Conservation (phyloP, 1,284 basidiomycete genomes). For the Grifola frondosa region DNA sequence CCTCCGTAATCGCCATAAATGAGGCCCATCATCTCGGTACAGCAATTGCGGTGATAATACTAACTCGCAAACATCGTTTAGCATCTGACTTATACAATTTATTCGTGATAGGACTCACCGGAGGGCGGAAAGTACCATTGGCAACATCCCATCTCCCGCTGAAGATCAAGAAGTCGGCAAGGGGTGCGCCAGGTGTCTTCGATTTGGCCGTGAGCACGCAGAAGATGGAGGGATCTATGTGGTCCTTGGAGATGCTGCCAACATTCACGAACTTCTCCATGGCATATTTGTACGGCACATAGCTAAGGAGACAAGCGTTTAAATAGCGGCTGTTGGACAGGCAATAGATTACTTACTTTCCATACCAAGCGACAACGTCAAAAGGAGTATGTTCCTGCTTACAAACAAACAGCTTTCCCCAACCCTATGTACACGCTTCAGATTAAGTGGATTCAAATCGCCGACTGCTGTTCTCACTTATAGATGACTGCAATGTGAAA, state of each 20-base stretch:
- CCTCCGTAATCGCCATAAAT: constrained; percentile 60
- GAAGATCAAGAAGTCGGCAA: constrained; percentile 65
- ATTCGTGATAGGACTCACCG: constrained; percentile 23
- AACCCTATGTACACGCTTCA: constrained; percentile 40
- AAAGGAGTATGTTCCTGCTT: constrained; percentile 68
- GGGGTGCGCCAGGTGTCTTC: constrained; percentile 53
- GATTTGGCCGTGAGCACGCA: constrained; percentile 65
- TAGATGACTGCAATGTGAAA: constrained; percentile 40
- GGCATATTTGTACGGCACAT: constrained; percentile 72
- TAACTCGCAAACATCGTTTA: constrained; percentile 16
- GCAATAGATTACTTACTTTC: constrained; percentile 46
- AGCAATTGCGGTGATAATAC: constrained; percentile 67
- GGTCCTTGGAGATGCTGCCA: constrained; percentile 66
- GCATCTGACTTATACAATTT: not conserved
- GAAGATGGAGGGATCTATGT: constrained; percentile 64
- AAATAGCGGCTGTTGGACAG: not conserved
- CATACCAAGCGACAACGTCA: constrained; percentile 73
- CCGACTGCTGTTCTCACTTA: constrained; percentile 36
- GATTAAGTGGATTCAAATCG: not conserved
- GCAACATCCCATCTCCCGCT: constrained; percentile 65
- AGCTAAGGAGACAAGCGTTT: constrained; percentile 41
- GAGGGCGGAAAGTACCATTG: constrained; percentile 44
- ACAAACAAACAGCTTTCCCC: constrained; percentile 56
- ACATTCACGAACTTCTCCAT: constrained; percentile 66
- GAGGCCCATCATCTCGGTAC: constrained; percentile 62